phyloP scores from a whole-genome alignment of 164 flowering plant species.

The Macadamia integrifolia region DNA sequence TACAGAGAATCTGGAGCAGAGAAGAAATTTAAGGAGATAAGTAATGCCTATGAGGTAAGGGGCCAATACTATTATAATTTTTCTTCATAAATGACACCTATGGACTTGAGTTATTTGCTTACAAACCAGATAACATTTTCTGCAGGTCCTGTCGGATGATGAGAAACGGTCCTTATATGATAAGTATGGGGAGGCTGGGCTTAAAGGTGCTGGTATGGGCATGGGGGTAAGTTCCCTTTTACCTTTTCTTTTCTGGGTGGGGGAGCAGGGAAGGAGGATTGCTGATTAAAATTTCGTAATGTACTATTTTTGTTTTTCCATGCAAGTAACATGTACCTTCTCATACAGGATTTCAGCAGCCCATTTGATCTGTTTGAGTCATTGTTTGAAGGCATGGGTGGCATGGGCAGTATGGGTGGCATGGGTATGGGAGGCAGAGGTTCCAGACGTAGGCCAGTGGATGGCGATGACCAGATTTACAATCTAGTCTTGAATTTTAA shows the following conservation, averaged over 20 bases:
- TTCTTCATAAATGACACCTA: background rate
- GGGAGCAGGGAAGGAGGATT: no score
- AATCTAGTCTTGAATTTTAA: conserved; percentile 70
- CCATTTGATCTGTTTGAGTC: conserved; percentile 89
- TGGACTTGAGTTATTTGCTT: background rate
- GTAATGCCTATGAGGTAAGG: conserved; percentile 93
- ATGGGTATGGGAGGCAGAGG: conserved; percentile 65
- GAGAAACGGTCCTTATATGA: conserved; percentile 89
- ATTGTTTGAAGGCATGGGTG: conserved; percentile 72
- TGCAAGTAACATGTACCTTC: background rate
- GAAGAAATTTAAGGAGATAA: conserved; percentile 84
- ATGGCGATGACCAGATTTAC: conserved; percentile 82
- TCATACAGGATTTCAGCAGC: conserved; percentile 77
- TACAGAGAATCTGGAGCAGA: conserved; percentile 91
- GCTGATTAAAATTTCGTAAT: no score
- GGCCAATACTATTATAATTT: background rate
- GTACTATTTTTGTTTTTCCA: no score
- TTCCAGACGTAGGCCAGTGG: conserved; percentile 56
- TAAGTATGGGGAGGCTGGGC: conserved; percentile 94
- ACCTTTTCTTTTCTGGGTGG: background rate
- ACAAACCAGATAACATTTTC: background rate
- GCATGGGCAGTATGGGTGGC: conserved; percentile 68
- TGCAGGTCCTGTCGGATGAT: conserved; percentile 96
- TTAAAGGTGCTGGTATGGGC: conserved; percentile 84
- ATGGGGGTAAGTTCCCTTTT: conserved; percentile 66